Evolutionary conservation across 352 stramenopile species (phyloP).

Genomic region (Pythium monospermum): DNA sequence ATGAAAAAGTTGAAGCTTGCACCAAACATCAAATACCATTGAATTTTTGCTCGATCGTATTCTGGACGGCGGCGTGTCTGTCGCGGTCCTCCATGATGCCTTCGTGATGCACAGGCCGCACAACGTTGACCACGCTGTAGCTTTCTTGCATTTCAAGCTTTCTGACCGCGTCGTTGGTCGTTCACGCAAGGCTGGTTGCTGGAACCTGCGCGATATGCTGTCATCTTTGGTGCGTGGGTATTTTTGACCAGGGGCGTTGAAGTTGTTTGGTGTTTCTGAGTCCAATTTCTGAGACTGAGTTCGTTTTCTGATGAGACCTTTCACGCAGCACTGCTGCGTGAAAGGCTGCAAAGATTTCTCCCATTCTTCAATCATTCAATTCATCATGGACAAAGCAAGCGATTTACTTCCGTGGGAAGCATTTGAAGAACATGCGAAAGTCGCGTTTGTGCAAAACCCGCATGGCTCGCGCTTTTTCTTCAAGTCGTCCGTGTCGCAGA

Average conservation of each 20-base stretch:
- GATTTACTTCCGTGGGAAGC: slow-evolving; percentile 49
- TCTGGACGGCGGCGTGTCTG: background rate
- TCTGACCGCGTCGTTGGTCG: too few species aligned
- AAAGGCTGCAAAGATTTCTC: too few species aligned
- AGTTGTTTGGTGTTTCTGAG: background rate
- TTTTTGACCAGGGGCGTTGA: too few species aligned
- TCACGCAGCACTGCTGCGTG: background rate
- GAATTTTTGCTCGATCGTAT: slow-evolving; percentile 37
- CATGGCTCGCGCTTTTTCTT: slow-evolving; percentile 55
- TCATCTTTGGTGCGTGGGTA: background rate
- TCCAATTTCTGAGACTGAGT: slow-evolving; percentile 1
- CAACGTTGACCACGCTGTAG: too few species aligned
- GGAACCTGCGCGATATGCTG: background rate
- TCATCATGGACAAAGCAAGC: too few species aligned
- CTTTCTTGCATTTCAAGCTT: too few species aligned
- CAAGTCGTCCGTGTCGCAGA: slow-evolving; percentile 30
- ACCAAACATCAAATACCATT: slow-evolving; percentile 21
- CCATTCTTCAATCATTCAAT: too few species aligned
- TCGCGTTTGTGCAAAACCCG: slow-evolving; percentile 48
- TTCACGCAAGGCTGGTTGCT: background rate
- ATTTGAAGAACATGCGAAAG: slow-evolving; percentile 68
- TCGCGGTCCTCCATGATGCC: too few species aligned
- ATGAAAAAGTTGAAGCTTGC: background rate
- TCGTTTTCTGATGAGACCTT: slow-evolving; percentile 6
- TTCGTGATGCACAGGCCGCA: too few species aligned